Evolutionary conservation across 768 basidiomycete genomes (phyloP).

Genomic region (Suillus sp.): DNA sequence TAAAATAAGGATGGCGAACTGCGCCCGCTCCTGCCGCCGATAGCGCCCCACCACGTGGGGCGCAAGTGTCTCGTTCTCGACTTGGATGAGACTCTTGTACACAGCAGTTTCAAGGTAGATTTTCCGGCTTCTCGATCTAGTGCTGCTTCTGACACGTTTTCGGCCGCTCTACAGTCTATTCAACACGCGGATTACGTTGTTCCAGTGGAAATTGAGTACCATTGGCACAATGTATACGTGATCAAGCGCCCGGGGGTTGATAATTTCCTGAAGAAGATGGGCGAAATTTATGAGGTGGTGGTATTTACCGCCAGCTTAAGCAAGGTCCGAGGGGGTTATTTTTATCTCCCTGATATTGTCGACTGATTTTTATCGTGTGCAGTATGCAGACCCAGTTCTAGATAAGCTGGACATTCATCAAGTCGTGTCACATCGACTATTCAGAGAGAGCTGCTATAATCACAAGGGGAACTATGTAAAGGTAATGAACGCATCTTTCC

Average conservation of each 20-base stretch:
- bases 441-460: conserved; percentile 98
- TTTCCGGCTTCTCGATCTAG: conserved; percentile 6
- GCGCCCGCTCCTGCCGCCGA: conserved; percentile 83
- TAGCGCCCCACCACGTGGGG: conserved; percentile 78
- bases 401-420: conserved; percentile 94
- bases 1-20: conserved; percentile 76
- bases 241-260: conserved; percentile 99
- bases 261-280: conserved; percentile 96
- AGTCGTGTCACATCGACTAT: conserved; percentile 91
- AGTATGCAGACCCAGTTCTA: conserved; percentile 99
- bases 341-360: conserved; percentile 8
- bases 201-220: conserved; percentile 97
- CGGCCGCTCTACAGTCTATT: conserved; percentile 64
- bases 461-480: conserved; percentile 99
- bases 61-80: conserved; percentile 96
- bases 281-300: conserved; percentile 96
- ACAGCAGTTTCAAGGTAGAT: conserved; percentile 95
- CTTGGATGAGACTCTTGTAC: conserved; percentile 95
- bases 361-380: conserved; percentile 17
- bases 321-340: conserved; percentile 62
- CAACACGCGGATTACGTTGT: conserved; percentile 96
- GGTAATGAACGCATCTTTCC: conserved; percentile 45
- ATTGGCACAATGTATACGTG: conserved; percentile 98
- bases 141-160: conserved; percentile 18
- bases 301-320: conserved; percentile 97